Evolutionary conservation across 495 filamentous ascomycete genomes (phyloP).

Genomic region (Hypoxylon crocopeplum): DNA sequence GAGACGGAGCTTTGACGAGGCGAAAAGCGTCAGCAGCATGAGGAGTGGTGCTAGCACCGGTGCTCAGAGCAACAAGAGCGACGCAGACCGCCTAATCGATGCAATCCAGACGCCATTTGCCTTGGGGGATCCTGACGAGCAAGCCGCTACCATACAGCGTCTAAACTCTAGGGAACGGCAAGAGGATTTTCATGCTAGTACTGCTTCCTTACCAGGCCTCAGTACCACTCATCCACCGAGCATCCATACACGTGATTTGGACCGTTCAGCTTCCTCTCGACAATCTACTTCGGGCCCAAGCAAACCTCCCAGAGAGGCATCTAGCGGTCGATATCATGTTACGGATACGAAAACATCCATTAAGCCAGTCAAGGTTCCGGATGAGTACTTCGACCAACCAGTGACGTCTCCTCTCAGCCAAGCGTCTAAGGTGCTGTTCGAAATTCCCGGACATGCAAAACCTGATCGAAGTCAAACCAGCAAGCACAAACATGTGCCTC

Average conservation of each 20-base stretch:
- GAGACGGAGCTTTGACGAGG: conserved; percentile 49
- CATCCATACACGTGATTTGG: background rate
- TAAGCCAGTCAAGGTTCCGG: conserved; percentile 48
- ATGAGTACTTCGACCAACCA: conserved; percentile 43
- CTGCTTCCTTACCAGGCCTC: conserved; percentile 3
- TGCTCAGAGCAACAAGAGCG: conserved; percentile 65
- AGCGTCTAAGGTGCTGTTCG: conserved; percentile 44
- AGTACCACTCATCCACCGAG: background rate
- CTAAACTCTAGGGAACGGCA: conserved; percentile 32
- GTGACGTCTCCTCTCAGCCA: conserved; percentile 15
- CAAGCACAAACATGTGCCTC: background rate
- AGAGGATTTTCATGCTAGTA: conserved; percentile 28
- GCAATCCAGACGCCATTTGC: conserved; percentile 71
- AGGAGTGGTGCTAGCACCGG: conserved; percentile 62
- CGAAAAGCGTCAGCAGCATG: conserved; percentile 56
- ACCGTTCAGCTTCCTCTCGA: background rate
- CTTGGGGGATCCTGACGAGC: conserved; percentile 49
- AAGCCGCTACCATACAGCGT: conserved; percentile 7
- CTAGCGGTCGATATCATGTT: conserved; percentile 38
- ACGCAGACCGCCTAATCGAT: conserved; percentile 77
- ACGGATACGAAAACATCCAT: conserved; percentile 47
- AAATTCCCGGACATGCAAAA: conserved; percentile 33
- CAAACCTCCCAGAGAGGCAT: conserved; percentile 1
- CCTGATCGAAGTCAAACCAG: conserved; percentile 7
- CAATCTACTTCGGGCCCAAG: conserved; percentile 2